Evolutionary conservation across 1,139 yeast genomes (phyloP), one percentile per base, ranked within the genome.

Genomic region (Fermentozyma sake): DNA sequence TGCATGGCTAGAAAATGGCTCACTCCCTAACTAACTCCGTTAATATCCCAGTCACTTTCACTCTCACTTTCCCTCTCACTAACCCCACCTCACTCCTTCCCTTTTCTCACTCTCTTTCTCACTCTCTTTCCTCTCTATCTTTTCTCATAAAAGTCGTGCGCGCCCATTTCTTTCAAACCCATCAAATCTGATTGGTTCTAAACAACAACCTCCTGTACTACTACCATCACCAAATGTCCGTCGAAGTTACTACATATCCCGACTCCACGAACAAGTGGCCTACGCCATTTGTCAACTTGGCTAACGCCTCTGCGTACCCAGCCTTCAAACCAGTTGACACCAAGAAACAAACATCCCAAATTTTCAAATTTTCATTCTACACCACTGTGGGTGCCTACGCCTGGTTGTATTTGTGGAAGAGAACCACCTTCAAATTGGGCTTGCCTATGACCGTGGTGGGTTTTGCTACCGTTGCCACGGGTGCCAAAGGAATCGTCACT

Each of bases 331-430:
- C 73, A 16, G 55, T 67, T 24, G 72, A 67, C 41, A 67, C 72
- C 29, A 58, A 50, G 39, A 60, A 55, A 34, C 59, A 61, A 43
- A 65, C 72, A 14, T 32, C 53, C 27, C 64, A 55, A 41, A 53
- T 66, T 28, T 64, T 66, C 42, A 55, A 54, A 41, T 54, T 63
- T 34, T 53, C 66, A 10, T 65, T 66, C 45, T 67, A 63, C 50
- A 46, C 70, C 31, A 65, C 72, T 14, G 63, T 64, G 12, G 71
- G 72, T 24, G 69, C 72, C 8, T 67, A 66, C 48, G 65, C 69
- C 8, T 67, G 71, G 68, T 57, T 67, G 37, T 64, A 63, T 46
- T 47, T 67, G 31, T 66, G 69, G 70, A 65, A 60, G 42, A 57
- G 73, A 49, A 56, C 71, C 28, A 60, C 71, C 1, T 66, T 67